These are phyloP conservation scores for Cercospora sp. DNA, from an alignment of 2,329 filamentous ascomycete species.

Conservation along the genomic window DNA sequence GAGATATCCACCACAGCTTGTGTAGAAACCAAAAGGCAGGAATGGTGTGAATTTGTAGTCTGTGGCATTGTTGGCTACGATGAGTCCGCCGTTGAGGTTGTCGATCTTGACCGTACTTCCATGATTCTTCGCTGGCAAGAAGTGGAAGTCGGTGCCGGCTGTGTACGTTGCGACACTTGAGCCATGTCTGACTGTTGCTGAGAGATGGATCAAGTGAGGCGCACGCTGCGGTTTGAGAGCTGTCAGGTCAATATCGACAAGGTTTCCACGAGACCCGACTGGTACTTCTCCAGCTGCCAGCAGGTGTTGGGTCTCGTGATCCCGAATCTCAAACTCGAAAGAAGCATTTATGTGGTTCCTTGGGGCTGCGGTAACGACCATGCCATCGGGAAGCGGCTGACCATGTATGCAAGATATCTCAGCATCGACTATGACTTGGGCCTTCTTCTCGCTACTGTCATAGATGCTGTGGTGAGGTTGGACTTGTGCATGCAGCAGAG, in stretches of 20 bases:
- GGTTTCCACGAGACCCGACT: slow-evolving; percentile 41
- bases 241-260: slow-evolving; percentile 42
- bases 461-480: slow-evolving; percentile 53
- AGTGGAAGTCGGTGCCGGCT: slow-evolving; percentile 42
- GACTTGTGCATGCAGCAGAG: slow-evolving; percentile 48
- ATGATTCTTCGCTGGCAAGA: slow-evolving; percentile 46
- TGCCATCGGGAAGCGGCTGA: slow-evolving; percentile 30
- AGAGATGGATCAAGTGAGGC: slow-evolving; percentile 44
- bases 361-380: background rate
- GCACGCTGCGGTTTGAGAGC: slow-evolving; percentile 27
- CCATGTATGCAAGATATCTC: slow-evolving; percentile 45
- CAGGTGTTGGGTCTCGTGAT: slow-evolving; percentile 7
- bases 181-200: slow-evolving; percentile 21
- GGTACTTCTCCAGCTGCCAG: slow-evolving; percentile 13
- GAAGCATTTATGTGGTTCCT: background rate
- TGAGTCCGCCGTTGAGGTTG: slow-evolving; percentile 49
- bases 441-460: slow-evolving; percentile 44
- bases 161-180: slow-evolving; percentile 39
- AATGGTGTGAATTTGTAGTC: slow-evolving; percentile 41
- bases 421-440: slow-evolving; percentile 48
- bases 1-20: slow-evolving; percentile 41
- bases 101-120: slow-evolving; percentile 53
- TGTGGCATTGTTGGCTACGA: slow-evolving; percentile 44
- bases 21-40: slow-evolving; percentile 53
- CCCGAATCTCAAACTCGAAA: background rate